Conservation (phyloP, 805 yeast genomes). For the Starmerella ratchasimensis region DNA sequence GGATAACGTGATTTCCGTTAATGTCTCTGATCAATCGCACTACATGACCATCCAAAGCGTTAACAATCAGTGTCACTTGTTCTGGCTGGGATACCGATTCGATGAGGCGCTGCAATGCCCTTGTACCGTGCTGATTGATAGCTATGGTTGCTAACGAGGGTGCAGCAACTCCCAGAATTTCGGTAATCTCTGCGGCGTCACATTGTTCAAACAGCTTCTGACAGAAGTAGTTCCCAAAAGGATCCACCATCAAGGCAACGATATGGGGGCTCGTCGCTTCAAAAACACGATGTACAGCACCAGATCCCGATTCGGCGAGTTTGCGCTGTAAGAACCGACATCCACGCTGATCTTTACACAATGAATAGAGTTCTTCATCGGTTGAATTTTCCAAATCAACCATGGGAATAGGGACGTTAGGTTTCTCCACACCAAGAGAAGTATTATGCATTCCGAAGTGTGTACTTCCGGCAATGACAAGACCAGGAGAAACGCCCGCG, state of each 20-base stretch:
- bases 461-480: background rate
- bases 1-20: slow-evolving; percentile 95
- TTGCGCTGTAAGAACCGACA: slow-evolving; percentile 85
- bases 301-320: slow-evolving; percentile 39
- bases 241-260: slow-evolving; percentile 80
- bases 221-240: slow-evolving; percentile 91
- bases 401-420: background rate
- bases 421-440: background rate
- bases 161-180: slow-evolving; percentile 56
- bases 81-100: slow-evolving; percentile 63
- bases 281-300: slow-evolving; percentile 42
- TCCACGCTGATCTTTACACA: slow-evolving; percentile 94
- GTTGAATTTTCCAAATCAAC: slow-evolving; percentile 6
- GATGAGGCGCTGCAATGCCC: slow-evolving; percentile 84
- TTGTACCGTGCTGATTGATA: slow-evolving; percentile 86
- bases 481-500: slow-evolving; percentile 4
- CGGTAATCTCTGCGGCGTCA: slow-evolving; percentile 51
- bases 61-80: slow-evolving; percentile 53
- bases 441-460: slow-evolving; percentile 1
- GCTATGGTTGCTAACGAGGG: slow-evolving; percentile 69
- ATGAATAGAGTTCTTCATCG: slow-evolving; percentile 47
- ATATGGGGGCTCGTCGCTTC: slow-evolving; percentile 65
- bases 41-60: slow-evolving; percentile 51
- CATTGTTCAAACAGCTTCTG: slow-evolving; percentile 81
- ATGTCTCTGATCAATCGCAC: slow-evolving; percentile 73